These are phyloP conservation scores for Quercus tomentella DNA, from an alignment of 331 rosid genomes.

Conservation along the genomic window DNA sequence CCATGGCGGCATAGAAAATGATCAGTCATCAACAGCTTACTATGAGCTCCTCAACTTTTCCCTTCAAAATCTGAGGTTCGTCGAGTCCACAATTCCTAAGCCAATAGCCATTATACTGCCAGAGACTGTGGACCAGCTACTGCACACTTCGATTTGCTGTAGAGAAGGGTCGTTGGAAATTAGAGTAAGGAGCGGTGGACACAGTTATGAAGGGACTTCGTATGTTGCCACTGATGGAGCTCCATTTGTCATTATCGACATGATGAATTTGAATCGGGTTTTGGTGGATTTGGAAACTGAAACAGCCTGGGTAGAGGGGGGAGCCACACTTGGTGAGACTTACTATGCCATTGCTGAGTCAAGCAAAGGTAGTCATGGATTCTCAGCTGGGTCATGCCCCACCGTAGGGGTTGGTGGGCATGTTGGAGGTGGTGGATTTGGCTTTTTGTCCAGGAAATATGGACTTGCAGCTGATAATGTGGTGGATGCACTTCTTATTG, in stretches of 20 bases:
- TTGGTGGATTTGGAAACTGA: conserved; percentile 48
- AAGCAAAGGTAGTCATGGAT: conserved; percentile 42
- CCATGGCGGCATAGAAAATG: conserved; percentile 22
- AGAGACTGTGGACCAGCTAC: conserved; percentile 47
- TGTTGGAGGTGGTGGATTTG: conserved; percentile 76
- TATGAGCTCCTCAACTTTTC: conserved; percentile 60
- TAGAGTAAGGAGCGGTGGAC: conserved; percentile 70
- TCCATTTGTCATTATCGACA: conserved; percentile 64
- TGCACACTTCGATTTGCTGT: conserved; percentile 38
- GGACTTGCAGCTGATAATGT: conserved; percentile 81
- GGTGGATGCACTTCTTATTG: conserved; percentile 57
- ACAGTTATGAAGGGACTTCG: conserved; percentile 84
- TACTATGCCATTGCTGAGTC: conserved; percentile 60
- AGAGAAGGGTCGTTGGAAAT: conserved; percentile 35
- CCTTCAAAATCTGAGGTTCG: conserved; percentile 65
- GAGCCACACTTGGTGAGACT: conserved; percentile 80
- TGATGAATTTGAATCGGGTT: conserved; percentile 63
- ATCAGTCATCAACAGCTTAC: conserved; percentile 32
- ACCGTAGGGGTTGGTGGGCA: conserved; percentile 86
- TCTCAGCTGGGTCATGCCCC: conserved; percentile 87
- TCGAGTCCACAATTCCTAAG: conserved; percentile 41
- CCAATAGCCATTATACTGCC: conserved; percentile 66
- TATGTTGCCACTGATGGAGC: conserved; percentile 39
- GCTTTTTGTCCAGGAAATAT: conserved; percentile 60
- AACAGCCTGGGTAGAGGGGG: conserved; percentile 83